phyloP scores from a whole-genome alignment of 1,284 basidiomycete genomes.

The Peniophora sp. region DNA sequence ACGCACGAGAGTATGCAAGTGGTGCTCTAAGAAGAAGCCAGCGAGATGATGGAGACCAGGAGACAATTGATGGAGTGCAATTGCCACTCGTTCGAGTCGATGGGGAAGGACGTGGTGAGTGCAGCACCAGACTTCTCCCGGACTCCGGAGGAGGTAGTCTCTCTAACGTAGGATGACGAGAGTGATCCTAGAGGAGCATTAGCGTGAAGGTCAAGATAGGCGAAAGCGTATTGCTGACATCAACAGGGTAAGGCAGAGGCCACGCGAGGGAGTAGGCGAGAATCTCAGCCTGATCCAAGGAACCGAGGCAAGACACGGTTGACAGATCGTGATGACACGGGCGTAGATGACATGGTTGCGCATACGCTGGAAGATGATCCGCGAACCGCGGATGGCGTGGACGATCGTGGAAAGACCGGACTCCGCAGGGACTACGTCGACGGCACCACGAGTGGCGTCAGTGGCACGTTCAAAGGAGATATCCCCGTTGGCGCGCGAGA shows the following conservation, averaged over 20 bases:
- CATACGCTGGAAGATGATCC: constrained; percentile 98
- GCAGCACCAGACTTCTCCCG: constrained; percentile 76
- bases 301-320: constrained; percentile 95
- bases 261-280: constrained; percentile 94
- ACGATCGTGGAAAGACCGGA: constrained; percentile 96
- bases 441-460: constrained; percentile 91
- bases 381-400: constrained; percentile 91
- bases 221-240: constrained; percentile 48
- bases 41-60: constrained; percentile 96
- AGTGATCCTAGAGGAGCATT: constrained; percentile 43
- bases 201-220: constrained; percentile 10
- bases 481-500: constrained; percentile 93
- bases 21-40: constrained; percentile 99
- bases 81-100: constrained; percentile 65
- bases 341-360: constrained; percentile 92
- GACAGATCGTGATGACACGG: constrained; percentile 91
- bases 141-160: constrained; percentile 92
- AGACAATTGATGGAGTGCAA: constrained; percentile 81
- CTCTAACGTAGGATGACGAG: constrained; percentile 81
- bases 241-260: constrained; percentile 85
- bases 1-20: constrained; percentile 79
- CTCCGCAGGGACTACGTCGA: constrained; percentile 92
- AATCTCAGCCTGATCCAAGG: constrained; percentile 95
- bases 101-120: constrained; percentile 29
- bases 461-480: constrained; percentile 96